phyloP scores from a whole-genome alignment of 1,284 basidiomycete species.

The Apiotrichum veenhuisii region DNA sequence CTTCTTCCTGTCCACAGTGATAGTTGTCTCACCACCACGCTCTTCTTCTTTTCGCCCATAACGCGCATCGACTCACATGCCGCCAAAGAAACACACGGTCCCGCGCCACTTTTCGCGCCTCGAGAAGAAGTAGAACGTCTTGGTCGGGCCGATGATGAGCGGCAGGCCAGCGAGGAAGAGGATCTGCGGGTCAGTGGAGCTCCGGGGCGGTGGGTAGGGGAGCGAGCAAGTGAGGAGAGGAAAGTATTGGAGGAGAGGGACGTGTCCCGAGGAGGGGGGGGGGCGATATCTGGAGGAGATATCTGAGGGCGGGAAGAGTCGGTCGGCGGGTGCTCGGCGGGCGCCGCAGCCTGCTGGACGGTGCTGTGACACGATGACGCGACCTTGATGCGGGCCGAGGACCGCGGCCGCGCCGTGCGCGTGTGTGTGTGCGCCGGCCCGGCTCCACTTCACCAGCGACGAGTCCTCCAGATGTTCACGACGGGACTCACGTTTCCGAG shows the following conservation, averaged over 20 bases:
- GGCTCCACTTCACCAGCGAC: too few relatives aligned
- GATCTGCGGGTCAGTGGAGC: slow-evolving; percentile 56
- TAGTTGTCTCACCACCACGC: background rate
- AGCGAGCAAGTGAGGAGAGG: background rate
- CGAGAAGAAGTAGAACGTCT: slow-evolving; percentile 98
- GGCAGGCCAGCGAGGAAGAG: slow-evolving; percentile 88
- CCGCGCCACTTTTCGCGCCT: slow-evolving; percentile 93
- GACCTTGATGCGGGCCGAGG: too few relatives aligned
- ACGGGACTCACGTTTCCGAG: slow-evolving; percentile 80
- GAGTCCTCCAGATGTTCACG: too few relatives aligned
- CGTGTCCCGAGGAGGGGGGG: background rate
- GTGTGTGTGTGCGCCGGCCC: too few relatives aligned
- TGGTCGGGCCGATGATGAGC: slow-evolving; percentile 89
- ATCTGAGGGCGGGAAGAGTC: too few relatives aligned
- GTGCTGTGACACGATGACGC: too few relatives aligned
- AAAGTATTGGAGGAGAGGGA: background rate
- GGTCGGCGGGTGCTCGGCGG: too few relatives aligned
- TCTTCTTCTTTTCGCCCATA: too few relatives aligned
- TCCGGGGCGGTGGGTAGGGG: background rate
- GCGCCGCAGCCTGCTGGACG: too few relatives aligned
- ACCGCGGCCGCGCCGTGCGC: too few relatives aligned
- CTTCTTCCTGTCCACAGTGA: too few relatives aligned
- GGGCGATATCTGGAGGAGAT: too few relatives aligned
- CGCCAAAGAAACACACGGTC: slow-evolving; percentile 85
- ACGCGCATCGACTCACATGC: slow-evolving; percentile 55